phyloP scores from a whole-genome alignment of 352 stramenopile species.

The Pythium brachiatum region DNA sequence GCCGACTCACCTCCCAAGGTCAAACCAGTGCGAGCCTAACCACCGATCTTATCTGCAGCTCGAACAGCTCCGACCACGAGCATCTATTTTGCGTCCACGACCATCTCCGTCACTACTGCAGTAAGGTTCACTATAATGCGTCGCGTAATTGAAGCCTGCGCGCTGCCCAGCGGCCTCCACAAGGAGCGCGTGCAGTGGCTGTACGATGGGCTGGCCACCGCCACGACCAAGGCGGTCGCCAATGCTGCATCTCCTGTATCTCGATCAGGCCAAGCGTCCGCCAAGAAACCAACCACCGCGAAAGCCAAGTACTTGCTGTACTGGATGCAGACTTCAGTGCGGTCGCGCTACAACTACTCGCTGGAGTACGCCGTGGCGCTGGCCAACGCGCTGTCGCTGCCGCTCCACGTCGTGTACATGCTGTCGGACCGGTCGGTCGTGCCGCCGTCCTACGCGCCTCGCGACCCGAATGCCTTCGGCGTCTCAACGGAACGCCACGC shows the following conservation, averaged over 20 bases:
- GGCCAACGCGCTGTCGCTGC: slow-evolving; percentile 59
- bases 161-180: slow-evolving; percentile 60
- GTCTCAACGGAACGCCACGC: slow-evolving; percentile 71
- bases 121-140: slow-evolving; percentile 38
- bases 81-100: background rate
- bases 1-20: background rate
- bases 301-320: slow-evolving; percentile 60
- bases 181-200: slow-evolving; percentile 72
- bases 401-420: slow-evolving; percentile 75
- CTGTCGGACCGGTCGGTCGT: slow-evolving; percentile 57
- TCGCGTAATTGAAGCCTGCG: slow-evolving; percentile 41
- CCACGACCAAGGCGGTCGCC: background rate
- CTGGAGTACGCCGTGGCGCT: slow-evolving; percentile 74
- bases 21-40: background rate
- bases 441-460: slow-evolving; percentile 10
- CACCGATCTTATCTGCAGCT: background rate
- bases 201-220: slow-evolving; percentile 47
- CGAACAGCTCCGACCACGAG: background rate
- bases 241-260: background rate
- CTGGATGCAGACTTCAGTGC: slow-evolving; percentile 88
- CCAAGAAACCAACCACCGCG: background rate
- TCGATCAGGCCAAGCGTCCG: slow-evolving; percentile 9
- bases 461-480: slow-evolving; percentile 62
- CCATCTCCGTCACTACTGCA: background rate
- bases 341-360: slow-evolving; percentile 79